Evolutionary conservation across 306 rosid genomes (phyloP).

Genomic region (Cucurbita moschata): DNA sequence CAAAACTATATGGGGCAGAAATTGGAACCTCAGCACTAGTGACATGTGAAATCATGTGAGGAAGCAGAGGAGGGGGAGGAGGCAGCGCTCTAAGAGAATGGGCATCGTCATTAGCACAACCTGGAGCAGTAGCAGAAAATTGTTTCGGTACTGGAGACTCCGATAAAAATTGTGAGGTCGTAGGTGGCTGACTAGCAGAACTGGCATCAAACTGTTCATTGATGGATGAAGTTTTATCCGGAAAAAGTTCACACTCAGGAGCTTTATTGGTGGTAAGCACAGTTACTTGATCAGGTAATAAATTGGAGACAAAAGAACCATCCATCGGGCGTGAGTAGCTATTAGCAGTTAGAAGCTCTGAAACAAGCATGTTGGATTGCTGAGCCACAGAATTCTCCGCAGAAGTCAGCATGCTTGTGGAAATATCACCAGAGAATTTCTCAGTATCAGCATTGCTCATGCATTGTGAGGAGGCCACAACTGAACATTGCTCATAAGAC

Average conservation of each 20-base stretch:
- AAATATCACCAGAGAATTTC: constrained; percentile 24
- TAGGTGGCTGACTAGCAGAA: constrained; percentile 19
- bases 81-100: constrained; percentile 30
- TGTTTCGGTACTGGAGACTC: constrained; percentile 25
- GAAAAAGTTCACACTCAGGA: constrained; percentile 24
- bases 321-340: constrained; percentile 21
- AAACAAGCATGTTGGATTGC: constrained; percentile 20
- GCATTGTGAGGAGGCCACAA: constrained; percentile 10
- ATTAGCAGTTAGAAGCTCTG: constrained; percentile 24
- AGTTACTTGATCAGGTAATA: constrained; percentile 26
- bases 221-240: constrained; percentile 17
- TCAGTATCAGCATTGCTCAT: constrained; percentile 14
- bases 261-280: constrained; percentile 20
- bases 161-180: constrained; percentile 26
- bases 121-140: constrained; percentile 17
- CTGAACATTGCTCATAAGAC: constrained; percentile 20
- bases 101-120: constrained; percentile 18
- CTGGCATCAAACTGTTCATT: constrained; percentile 21
- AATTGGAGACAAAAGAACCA: constrained; percentile 17
- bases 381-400: constrained; percentile 20
- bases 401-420: constrained; percentile 12
- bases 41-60: constrained; percentile 21
- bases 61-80: constrained; percentile 36
- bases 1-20: constrained; percentile 19
- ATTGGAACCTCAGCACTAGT: constrained; percentile 32